phyloP scores from a whole-genome alignment of 306 rosid species.

The Comarum palustre region DNA sequence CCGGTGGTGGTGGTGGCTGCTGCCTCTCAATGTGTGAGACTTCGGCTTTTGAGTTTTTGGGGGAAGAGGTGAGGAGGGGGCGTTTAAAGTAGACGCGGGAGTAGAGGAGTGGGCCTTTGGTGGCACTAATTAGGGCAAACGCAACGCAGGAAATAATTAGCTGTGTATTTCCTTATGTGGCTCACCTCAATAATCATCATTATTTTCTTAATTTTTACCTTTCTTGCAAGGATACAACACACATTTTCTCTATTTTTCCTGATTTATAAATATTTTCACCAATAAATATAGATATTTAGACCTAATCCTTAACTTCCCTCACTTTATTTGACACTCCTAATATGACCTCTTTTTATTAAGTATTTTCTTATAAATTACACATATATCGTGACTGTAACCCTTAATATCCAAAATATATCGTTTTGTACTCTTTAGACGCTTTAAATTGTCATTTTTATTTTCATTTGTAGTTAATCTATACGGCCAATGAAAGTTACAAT shows the following conservation, averaged over 20 bases:
- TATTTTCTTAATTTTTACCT: not conserved
- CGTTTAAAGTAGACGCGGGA: slow-evolving; percentile 10
- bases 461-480: too few relatives aligned
- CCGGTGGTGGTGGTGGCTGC: not conserved
- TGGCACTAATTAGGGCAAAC: not conserved
- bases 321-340: not conserved
- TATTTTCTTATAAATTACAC: not conserved
- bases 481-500: too few relatives aligned
- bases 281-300: not conserved
- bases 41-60: not conserved
- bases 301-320: not conserved
- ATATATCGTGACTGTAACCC: not conserved
- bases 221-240: not conserved
- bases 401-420: too few relatives aligned
- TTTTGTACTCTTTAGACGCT: too few relatives aligned
- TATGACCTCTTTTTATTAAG: not conserved
- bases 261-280: not conserved
- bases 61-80: not conserved
- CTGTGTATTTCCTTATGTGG: slow-evolving; percentile 9
- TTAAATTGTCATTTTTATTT: too few relatives aligned
- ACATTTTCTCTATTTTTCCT: not conserved
- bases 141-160: not conserved
- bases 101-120: slow-evolving; percentile 1
- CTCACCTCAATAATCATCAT: slow-evolving; percentile 7
- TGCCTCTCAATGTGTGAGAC: not conserved